Evolutionary conservation across 2,329 filamentous ascomycete species (phyloP).

Genomic region (Nemania serpens): DNA sequence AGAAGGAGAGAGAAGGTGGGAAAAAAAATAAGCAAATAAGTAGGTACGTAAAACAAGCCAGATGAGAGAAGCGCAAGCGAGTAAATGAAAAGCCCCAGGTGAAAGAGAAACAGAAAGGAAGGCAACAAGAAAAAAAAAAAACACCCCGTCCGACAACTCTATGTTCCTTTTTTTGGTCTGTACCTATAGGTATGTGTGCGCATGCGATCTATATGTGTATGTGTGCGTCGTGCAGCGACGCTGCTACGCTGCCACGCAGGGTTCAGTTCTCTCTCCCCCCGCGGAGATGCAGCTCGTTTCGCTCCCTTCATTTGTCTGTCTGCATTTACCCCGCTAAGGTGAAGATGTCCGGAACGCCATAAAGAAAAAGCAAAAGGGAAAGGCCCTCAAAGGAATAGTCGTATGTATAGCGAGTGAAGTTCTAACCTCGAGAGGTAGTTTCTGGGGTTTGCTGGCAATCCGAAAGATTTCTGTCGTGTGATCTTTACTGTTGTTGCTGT

Average conservation of each 20-base stretch:
- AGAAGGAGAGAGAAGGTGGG: not conserved
- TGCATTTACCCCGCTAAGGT: too few relatives aligned
- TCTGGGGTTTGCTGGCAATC: constrained; percentile 1
- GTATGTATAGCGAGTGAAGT: not conserved
- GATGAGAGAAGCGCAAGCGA: not conserved
- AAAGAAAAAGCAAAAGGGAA: too few relatives aligned
- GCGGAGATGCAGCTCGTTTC: too few relatives aligned
- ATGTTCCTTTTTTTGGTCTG: not conserved
- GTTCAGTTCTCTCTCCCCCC: not conserved
- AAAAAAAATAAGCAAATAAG: not conserved
- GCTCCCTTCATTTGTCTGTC: too few relatives aligned
- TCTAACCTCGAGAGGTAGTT: not conserved
- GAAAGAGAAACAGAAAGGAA: not conserved
- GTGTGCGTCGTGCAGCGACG: not conserved
- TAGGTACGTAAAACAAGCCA: not conserved
- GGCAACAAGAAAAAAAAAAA: not conserved
- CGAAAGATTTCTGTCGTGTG: not conserved
- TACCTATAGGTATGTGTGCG: too few relatives aligned
- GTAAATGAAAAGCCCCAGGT: too few relatives aligned
- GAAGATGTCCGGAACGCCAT: too few relatives aligned
- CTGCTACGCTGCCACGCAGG: constrained; percentile 10
- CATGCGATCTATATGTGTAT: too few relatives aligned
- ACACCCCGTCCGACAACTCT: not conserved
- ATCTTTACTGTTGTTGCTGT: not conserved
- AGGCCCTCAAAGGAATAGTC: constrained; percentile 7